Evolutionary conservation across 192 early-diverging fungal species (phyloP).

Genomic region (Rhizoclosmatium globosum): DNA sequence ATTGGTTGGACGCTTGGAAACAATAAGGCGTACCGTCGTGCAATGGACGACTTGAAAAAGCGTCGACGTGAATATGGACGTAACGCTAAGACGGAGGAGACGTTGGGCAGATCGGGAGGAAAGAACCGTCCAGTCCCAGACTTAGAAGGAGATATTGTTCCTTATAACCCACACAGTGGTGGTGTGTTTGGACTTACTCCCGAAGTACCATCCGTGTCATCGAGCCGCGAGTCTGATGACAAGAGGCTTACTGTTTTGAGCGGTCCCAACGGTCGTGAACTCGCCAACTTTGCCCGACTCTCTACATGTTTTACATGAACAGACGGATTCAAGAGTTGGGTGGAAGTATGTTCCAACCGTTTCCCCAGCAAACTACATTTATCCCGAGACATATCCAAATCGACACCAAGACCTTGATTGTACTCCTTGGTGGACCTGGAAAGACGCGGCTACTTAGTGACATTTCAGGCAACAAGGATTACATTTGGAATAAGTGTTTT

Average conservation of each 20-base stretch:
- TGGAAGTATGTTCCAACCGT: no score
- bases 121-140: background rate
- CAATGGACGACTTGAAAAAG: conserved; percentile 34
- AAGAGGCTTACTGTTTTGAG: background rate
- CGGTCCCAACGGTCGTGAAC: background rate
- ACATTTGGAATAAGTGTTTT: no score
- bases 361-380: no score
- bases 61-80: conserved; percentile 30
- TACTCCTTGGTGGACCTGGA: no score
- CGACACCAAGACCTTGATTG: no score
- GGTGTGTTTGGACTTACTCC: background rate
- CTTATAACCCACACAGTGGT: conserved; percentile 23
- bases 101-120: background rate
- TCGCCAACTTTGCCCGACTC: background rate
- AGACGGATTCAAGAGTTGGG: no score
- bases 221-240: background rate
- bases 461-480: no score
- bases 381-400: no score
- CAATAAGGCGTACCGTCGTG: conserved; percentile 37
- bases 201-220: no score
- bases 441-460: no score
- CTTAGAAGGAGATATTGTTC: conserved; percentile 25
- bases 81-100: background rate
- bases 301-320: no score
- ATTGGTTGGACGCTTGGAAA: conserved; percentile 55